These are phyloP conservation scores for Tremellales sp. DNA, from an alignment of 1,284 basidiomycete genomes.

Conservation along the genomic window DNA sequence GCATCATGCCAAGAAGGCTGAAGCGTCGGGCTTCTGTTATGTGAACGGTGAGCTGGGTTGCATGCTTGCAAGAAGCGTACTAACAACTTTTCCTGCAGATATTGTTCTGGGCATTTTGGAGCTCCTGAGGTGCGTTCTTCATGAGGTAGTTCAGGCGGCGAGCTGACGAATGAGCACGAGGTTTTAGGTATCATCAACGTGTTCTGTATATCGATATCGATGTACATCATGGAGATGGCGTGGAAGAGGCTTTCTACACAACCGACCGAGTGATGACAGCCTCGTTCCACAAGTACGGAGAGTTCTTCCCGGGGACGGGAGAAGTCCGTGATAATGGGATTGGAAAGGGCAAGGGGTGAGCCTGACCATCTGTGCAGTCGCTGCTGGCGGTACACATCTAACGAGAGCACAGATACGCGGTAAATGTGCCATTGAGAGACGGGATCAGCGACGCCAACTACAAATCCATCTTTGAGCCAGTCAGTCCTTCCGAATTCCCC, in stretches of 20 bases:
- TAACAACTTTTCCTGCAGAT: conserved; percentile 54
- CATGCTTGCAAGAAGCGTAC: neutral
- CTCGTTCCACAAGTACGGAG: conserved; percentile 98
- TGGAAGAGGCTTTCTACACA: conserved; percentile 99
- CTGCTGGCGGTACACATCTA: neutral
- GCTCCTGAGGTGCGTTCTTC: conserved; percentile 63
- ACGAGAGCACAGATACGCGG: conserved; percentile 59
- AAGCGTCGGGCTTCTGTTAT: conserved; percentile 98
- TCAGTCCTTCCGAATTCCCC: conserved; percentile 49
- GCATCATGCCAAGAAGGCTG: conserved; percentile 98
- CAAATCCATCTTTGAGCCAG: conserved; percentile 92
- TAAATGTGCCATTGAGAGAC: conserved; percentile 93
- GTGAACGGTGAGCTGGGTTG: conserved; percentile 69
- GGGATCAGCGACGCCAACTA: conserved; percentile 96
- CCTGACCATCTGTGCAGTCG: neutral
- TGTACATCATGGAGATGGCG: conserved; percentile 97
- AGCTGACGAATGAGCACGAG: conserved; percentile 1
- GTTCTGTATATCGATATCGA: conserved; percentile 99
- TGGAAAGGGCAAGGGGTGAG: conserved; percentile 74
- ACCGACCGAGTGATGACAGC: conserved; percentile 99
- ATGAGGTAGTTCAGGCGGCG: neutral
- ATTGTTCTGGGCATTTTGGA: conserved; percentile 97
- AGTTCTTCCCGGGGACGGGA: conserved; percentile 98
- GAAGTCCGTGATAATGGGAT: conserved; percentile 91
- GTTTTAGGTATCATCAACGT: conserved; percentile 73